Evolutionary conservation across 306 rosid genomes (phyloP), one percentile per base, ranked within the genome.

Genomic region (Pyrus pyrifolia): DNA sequence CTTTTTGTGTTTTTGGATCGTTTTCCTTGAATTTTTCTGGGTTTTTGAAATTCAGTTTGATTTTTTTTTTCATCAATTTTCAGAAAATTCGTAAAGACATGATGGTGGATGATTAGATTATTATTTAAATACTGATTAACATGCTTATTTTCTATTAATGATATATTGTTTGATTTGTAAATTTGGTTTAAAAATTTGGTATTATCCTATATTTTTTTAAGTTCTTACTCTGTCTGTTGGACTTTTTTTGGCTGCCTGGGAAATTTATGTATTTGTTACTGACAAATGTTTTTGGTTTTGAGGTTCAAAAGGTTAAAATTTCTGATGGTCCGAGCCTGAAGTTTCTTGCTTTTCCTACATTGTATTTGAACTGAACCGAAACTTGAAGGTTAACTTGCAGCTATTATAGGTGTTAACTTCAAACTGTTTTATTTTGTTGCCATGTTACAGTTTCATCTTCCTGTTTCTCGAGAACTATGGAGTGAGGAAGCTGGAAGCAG

Each of bases 401-500:
- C 62, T 70, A 23, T 51, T 60, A 25, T 60, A 61, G 40, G 68
- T 74, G 58, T 59, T n/a, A 45, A 31, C 31, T 11, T 23, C 17
- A 23, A 6, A 51, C 29, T 72, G 30, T 40, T 74, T 51, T 75
- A 22, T 77, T 72, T 53, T 31, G 11, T 65, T 84, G 64, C 66
- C 13, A 67, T 80, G 68, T 71, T 84, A 3, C 93, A 96, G 99
- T 82, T 96, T 96, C 71, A 86, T 96, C 75, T 96, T 96, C 70
- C 98, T 96, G 31, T 85, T 96, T 53, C 91, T 92, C 70, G 99
- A 95, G 91, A 96, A 91, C 77, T 96, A 96, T 74, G 99, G 99
- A 25, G 99, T 92, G 82, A 86, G 98, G 89, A 96, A 92, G 83
- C 79, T 96, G 83, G 99, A 96, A 80, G 97, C 97, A 4, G 93